Evolutionary conservation across 73 alveolate species (phyloP).

Genomic region (Paramecium sexaurelia): DNA sequence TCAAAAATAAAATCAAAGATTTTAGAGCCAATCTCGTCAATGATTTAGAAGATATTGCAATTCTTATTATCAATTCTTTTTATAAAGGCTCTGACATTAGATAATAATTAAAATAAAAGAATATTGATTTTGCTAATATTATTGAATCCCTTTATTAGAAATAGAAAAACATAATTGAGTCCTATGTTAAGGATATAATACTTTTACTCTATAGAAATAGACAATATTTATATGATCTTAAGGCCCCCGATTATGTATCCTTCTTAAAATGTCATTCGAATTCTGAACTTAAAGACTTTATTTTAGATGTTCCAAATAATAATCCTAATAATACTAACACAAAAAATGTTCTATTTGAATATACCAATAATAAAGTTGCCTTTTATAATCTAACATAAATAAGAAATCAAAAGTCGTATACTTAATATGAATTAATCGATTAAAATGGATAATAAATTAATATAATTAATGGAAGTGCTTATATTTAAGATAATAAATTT

Average conservation of each 20-base stretch:
- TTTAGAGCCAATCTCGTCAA: neutral
- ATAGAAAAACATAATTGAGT: neutral
- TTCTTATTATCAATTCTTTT: neutral
- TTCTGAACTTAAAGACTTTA: neutral
- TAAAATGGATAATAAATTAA: neutral
- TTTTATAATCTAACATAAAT: neutral
- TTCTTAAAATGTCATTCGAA: neutral
- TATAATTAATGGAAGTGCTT: constrained; percentile 18
- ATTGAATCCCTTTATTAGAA: neutral
- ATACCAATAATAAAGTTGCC: neutral
- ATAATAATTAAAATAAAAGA: neutral
- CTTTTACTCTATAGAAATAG: neutral
- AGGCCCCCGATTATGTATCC: neutral
- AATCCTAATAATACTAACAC: neutral
- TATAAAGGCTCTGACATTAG: neutral
- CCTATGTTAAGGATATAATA: neutral
- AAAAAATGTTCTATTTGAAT: neutral
- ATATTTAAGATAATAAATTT: neutral
- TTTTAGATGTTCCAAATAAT: neutral
- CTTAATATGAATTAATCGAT: constrained; percentile 18
- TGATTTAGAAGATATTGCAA: constrained; percentile 42
- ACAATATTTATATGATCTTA: constrained; percentile 22
- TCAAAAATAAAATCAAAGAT: constrained; percentile 11
- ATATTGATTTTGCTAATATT: neutral
- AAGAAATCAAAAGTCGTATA: neutral